Evolutionary conservation across 306 rosid genomes (phyloP).

Genomic region (Acacia melanoxylon): DNA sequence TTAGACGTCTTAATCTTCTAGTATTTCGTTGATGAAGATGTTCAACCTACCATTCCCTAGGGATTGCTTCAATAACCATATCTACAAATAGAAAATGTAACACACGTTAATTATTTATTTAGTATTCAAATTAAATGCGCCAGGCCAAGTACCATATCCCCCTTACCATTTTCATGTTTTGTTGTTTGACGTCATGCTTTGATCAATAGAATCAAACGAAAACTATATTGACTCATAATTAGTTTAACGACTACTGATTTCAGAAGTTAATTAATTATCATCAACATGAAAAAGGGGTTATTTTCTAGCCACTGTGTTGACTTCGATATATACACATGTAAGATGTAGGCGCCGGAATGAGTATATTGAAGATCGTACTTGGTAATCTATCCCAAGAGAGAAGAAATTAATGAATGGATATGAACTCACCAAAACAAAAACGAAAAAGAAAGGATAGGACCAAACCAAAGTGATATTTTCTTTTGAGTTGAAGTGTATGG

Average conservation of each 20-base stretch:
- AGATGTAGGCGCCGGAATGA: not conserved
- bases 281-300: not conserved
- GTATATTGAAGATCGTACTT: not conserved
- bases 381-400: not conserved
- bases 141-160: not conserved
- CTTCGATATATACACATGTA: not conserved
- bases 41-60: not conserved
- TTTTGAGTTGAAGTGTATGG: no score
- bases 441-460: not conserved
- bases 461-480: not conserved
- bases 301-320: conserved; percentile 3
- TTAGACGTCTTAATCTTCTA: not conserved
- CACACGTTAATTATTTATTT: not conserved
- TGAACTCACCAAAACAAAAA: not conserved
- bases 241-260: not conserved
- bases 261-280: not conserved
- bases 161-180: conserved; percentile 17
- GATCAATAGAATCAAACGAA: not conserved
- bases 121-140: conserved; percentile 2
- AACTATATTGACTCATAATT: not conserved
- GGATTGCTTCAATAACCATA: not conserved
- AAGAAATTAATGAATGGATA: not conserved
- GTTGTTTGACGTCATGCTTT: conserved; percentile 12
- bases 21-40: not conserved
- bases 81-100: not conserved